These are phyloP conservation scores for Earliella scabrosa DNA, from an alignment of 1,284 basidiomycete species.

Conservation along the genomic window DNA sequence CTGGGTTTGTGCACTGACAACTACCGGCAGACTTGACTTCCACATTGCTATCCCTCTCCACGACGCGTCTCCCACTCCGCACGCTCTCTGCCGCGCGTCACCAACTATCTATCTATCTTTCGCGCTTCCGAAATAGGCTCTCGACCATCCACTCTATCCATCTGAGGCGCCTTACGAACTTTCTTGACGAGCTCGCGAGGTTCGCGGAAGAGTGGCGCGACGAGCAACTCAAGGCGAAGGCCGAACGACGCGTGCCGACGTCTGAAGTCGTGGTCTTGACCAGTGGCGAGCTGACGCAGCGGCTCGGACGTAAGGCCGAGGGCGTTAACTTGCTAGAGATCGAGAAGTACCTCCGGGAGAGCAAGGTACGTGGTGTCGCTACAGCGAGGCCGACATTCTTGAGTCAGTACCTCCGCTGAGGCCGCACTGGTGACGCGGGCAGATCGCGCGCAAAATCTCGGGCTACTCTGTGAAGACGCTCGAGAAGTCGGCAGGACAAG, in stretches of 20 bases:
- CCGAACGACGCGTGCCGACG: not conserved
- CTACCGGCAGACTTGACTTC: slow-evolving; percentile 74
- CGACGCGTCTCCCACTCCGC: slow-evolving; percentile 65
- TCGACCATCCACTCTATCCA: slow-evolving; percentile 79
- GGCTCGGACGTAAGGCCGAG: slow-evolving; percentile 69
- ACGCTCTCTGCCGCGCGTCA: slow-evolving; percentile 67
- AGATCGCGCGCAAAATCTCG: slow-evolving; percentile 78
- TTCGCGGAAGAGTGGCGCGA: slow-evolving; percentile 56
- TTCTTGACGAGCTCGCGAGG: slow-evolving; percentile 70
- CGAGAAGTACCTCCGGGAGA: slow-evolving; percentile 82
- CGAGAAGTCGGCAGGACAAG: slow-evolving; percentile 51
- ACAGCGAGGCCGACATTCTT: too few relatives aligned
- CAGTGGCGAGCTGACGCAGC: slow-evolving; percentile 64
- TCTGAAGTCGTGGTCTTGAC: slow-evolving; percentile 64
- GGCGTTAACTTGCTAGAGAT: slow-evolving; percentile 85
- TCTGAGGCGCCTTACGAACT: slow-evolving; percentile 77
- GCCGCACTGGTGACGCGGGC: too few relatives aligned
- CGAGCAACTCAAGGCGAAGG: slow-evolving; percentile 26
- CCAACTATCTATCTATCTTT: slow-evolving; percentile 84
- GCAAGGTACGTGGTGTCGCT: slow-evolving; percentile 83
- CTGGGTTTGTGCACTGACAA: not conserved
- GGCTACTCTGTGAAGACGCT: slow-evolving; percentile 78
- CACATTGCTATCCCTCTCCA: slow-evolving; percentile 87
- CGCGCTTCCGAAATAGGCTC: slow-evolving; percentile 79
- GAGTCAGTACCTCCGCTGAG: too few relatives aligned